Evolutionary conservation across 2,329 filamentous ascomycete species (phyloP), one percentile per base, ranked within the genome.

Genomic region (Orbilia quercus): DNA sequence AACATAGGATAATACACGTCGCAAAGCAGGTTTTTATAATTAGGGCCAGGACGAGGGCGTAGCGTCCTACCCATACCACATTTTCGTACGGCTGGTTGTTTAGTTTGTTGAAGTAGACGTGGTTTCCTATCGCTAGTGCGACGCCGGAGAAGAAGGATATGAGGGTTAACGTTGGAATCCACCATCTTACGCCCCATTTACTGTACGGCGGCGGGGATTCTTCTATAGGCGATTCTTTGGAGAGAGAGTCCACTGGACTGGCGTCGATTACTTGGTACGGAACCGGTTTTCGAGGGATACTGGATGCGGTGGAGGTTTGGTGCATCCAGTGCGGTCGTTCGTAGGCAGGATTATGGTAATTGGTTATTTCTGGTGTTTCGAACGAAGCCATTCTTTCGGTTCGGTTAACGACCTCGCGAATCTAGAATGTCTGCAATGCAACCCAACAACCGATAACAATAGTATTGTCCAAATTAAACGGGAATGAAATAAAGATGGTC

Each of bases 171-270:
- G 69, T 54, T 14, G 69, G 69, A 28, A 53, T 11, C 31, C 60
- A 60, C 69, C 69, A 73, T 44, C 59, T 66, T 62, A 73, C 31
- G 12, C 53, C 69, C 69, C 69, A 73, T 66, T 28, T 73, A 22
- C 60, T 66, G 5, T 25, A 44, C 16, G 60, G 54, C 7, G 60
- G 60, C 2, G 31, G 12, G 53, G 59, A 25, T 38, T 31, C 9
- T 22, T 47, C 40, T 6, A 6, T 14, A 1, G 6, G 23, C 23
- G 45, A 48, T 47, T 45, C 59, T 31, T 70, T 60, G 2, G 40
- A 18, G n/a, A 4, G 23, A 50, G 12, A 7, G 7, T 57, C 31
- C 18, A 31, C 28, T 9, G 50, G 57, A 9, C n/a, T n/a, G n/a
- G 42, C 20, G 20, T 63, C 22, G 6, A 58, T 18, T 11, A 25